A percentile compares a stretch with the other conserved stretches of the same genome.
Conservation (phyloP, 2,329 filamentous ascomycete genomes). For the Penicillium expansum region DNA sequence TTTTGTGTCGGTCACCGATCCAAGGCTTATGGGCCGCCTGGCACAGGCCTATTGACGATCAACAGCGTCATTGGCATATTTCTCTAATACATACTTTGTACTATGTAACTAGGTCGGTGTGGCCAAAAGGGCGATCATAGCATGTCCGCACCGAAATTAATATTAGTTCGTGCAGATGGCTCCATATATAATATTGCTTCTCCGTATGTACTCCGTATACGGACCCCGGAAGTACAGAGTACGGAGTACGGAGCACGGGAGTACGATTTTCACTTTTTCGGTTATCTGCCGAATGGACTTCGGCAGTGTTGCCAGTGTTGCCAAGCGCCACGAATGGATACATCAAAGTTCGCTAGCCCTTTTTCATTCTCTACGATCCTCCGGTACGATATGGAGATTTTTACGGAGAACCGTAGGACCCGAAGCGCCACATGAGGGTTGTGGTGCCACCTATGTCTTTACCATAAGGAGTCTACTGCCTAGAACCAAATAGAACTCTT, state of each 20-base stretch:
- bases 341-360: not conserved
- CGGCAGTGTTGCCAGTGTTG: not conserved
- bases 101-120: not conserved
- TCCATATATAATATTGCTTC: not conserved
- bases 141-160: not conserved
- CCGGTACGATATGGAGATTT: not conserved
- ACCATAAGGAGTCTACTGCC: not conserved
- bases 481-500: not conserved
- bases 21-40: slow-evolving; percentile 9
- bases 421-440: not conserved
- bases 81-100: too few species aligned
- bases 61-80: not conserved
- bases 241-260: too few species aligned
- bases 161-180: not conserved
- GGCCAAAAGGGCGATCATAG: not conserved
- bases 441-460: not conserved
- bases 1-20: slow-evolving; percentile 12
- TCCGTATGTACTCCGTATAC: not conserved
- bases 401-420: not conserved
- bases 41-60: slow-evolving; percentile 4
- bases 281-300: not conserved
- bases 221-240: not conserved
- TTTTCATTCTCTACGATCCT: not conserved
- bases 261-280: not conserved
- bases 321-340: not conserved